Conservation (phyloP, 2,329 filamentous ascomycete species). For the Colletotrichum destructivum region DNA sequence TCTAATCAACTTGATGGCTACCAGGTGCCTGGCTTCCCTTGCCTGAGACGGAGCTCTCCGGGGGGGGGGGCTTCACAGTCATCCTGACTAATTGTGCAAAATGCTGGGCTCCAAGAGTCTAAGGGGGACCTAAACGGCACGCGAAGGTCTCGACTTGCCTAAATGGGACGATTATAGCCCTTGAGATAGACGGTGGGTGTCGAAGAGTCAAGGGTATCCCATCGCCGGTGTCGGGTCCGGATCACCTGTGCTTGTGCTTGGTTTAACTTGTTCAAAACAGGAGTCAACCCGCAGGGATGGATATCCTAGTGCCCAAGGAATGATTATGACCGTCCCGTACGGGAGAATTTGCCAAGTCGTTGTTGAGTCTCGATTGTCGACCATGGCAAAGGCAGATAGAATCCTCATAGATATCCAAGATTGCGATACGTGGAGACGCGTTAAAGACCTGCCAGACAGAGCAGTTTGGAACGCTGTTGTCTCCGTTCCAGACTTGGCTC, state of each 20-base stretch:
- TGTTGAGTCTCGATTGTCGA: not conserved
- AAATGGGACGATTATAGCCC: conserved; percentile 14
- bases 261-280: not conserved
- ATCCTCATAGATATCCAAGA: conserved; percentile 27
- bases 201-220: conserved; percentile 1
- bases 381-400: not conserved
- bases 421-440: conserved; percentile 14
- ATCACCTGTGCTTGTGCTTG: conserved; percentile 2
- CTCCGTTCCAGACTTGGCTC: not conserved
- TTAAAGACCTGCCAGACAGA: conserved; percentile 34
- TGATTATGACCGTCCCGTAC: conserved; percentile 1
- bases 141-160: conserved; percentile 27
- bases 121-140: not conserved
- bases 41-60: conserved; percentile 22
- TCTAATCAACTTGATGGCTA: conserved; percentile 37
- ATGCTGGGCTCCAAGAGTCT: not conserved
- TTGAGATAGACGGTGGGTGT: not conserved
- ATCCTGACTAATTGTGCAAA: conserved; percentile 23
- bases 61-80: conserved; percentile 7
- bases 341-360: not conserved
- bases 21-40: conserved; percentile 23
- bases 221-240: conserved; percentile 16
- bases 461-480: conserved; percentile 6
- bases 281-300: not conserved
- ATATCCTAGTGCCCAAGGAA: not conserved